Conservation (phyloP, 2,329 filamentous ascomycete species). For the Fusarium pseudonygamai region DNA sequence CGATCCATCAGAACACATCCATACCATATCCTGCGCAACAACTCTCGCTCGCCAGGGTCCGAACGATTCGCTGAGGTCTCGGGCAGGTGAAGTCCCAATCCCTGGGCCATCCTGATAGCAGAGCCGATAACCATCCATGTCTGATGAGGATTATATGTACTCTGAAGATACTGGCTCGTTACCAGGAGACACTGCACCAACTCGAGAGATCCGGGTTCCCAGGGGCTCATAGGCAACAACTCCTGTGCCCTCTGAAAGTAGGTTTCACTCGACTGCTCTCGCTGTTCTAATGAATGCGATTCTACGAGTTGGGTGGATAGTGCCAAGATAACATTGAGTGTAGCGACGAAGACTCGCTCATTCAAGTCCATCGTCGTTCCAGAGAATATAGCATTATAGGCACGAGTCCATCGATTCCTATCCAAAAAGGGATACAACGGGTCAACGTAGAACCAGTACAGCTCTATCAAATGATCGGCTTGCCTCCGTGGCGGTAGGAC, state of each 20-base stretch:
- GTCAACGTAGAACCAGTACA: slow-evolving; percentile 59
- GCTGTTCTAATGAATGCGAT: slow-evolving; percentile 50
- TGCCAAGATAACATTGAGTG: slow-evolving; percentile 58
- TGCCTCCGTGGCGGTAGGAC: slow-evolving; percentile 56
- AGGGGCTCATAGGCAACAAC: slow-evolving; percentile 53
- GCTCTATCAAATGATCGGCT: slow-evolving; percentile 55
- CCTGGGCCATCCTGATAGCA: slow-evolving; percentile 58
- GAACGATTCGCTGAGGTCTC: slow-evolving; percentile 47
- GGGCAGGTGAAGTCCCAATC: slow-evolving; percentile 55
- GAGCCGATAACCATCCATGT: slow-evolving; percentile 60
- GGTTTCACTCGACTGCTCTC: slow-evolving; percentile 51
- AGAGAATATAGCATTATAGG: slow-evolving; percentile 54
- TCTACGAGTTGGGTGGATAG: slow-evolving; percentile 56
- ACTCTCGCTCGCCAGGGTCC: slow-evolving; percentile 39
- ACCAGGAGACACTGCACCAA: slow-evolving; percentile 58
- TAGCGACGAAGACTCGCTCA: slow-evolving; percentile 55
- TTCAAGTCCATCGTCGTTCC: slow-evolving; percentile 49
- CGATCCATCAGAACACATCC: slow-evolving; percentile 52
- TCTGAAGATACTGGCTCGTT: slow-evolving; percentile 59
- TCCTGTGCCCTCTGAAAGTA: slow-evolving; percentile 56
- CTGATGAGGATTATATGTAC: slow-evolving; percentile 57
- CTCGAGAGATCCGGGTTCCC: slow-evolving; percentile 54
- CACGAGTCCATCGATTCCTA: slow-evolving; percentile 46
- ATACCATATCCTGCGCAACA: slow-evolving; percentile 48
- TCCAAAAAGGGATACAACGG: slow-evolving; percentile 59